Conservation (phyloP, 306 rosid species). For the Rosa rugosa region DNA sequence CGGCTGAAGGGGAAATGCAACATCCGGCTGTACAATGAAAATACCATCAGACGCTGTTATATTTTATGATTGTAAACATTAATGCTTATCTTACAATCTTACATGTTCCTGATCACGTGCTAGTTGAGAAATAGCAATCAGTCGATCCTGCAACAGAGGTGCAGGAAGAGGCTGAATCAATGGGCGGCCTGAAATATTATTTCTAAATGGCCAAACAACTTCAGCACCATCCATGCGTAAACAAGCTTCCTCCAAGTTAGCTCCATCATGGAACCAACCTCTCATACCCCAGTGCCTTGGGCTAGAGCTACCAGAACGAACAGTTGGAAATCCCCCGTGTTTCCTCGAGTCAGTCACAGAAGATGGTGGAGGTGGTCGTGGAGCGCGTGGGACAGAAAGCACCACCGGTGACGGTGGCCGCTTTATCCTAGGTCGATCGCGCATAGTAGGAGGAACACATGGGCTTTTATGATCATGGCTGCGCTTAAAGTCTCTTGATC, state of each 20-base stretch:
- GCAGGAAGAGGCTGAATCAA: conserved; percentile 88
- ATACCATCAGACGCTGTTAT: not conserved
- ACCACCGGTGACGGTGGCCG: conserved; percentile 95
- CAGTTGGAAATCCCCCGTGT: conserved; percentile 89
- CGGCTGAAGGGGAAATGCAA: conserved; percentile 74
- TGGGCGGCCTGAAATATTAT: conserved; percentile 62
- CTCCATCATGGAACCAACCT: conserved; percentile 94
- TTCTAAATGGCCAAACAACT: conserved; percentile 94
- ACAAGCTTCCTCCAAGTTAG: conserved; percentile 79
- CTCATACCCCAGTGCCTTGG: conserved; percentile 98
- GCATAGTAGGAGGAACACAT: conserved; percentile 74
- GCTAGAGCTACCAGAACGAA: conserved; percentile 97
- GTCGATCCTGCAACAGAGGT: conserved; percentile 76
- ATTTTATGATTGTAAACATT: conserved; percentile 2
- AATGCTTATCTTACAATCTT: conserved; percentile 54
- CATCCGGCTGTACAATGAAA: conserved; percentile 78
- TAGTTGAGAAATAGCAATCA: conserved; percentile 87
- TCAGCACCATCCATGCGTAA: conserved; percentile 88
- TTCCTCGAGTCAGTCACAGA: conserved; percentile 83
- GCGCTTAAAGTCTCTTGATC: conserved; percentile 67
- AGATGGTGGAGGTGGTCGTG: conserved; percentile 92
- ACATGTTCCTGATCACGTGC: conserved; percentile 95
- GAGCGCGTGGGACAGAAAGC: conserved; percentile 83
- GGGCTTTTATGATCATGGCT: conserved; percentile 78
- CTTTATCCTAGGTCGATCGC: conserved; percentile 85